Evolutionary conservation across 768 basidiomycete genomes (phyloP), one percentile per base, ranked within the genome.

Genomic region (Clitopilus passeckerianus): DNA sequence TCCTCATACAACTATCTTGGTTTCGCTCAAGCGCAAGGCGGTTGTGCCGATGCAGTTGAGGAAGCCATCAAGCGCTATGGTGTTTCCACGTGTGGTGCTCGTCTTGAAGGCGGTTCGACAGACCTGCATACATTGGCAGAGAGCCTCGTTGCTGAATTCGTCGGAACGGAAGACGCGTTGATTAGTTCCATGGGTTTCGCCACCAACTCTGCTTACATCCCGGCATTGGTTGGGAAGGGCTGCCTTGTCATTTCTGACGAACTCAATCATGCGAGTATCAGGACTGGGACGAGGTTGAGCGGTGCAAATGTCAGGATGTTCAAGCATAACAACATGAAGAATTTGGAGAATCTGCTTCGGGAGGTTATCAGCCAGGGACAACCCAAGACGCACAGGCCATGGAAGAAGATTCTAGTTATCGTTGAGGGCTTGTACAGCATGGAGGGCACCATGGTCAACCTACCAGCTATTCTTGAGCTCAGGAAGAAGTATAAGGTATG

Each of bases 1-100:
- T 95, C 95, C 0, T 97, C 94, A 7, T 99, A 99, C 79, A 99
- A 98, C 76, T 99, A 98, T 71, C 93, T 99, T 66, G 97, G 97
- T 3, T 99, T 99, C 68, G 97, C 96, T 0, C 93, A 96, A 70
- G 90, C 89, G 15, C 83, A 84, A 2, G 97, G 97, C 14, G 91
- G 91, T 6, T 97, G 95, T 70, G 93, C 97, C 7, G 97, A 98
- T 68, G 93, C 92, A 5, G 95, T 93, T 7, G 94, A 95, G 68
- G 89, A 91, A 62, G 75, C 81, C 18, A 85, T 98, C 71, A 80
- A 78, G 62, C 84, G 86, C 3, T 95, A 95, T 68, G 96, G 96
- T 23, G 74, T 95, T 16, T 84, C 87, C 2, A 77, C 87, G 0
- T 87, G 86, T 59, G 94, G 93, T 23, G 67, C 89, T 14, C 84